Evolutionary conservation across 2,329 filamentous ascomycete species (phyloP), one percentile per base, ranked within the genome.

Genomic region (Diaporthe citri): DNA sequence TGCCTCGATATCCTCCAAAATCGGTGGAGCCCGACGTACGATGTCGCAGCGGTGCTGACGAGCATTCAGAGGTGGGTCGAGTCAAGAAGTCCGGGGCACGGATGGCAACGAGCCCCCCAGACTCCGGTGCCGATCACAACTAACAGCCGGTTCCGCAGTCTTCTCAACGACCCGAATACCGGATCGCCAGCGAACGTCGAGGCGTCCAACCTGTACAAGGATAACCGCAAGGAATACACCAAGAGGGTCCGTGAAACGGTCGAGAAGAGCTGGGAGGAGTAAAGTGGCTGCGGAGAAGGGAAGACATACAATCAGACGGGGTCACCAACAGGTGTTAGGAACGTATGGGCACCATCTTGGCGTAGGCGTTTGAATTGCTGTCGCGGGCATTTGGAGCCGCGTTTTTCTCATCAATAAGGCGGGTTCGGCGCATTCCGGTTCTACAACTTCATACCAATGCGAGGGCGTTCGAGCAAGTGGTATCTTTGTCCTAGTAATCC

Each of bases 241-340:
- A 99, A 99, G 88, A 90, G 96, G 25, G 97, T 99, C 57, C 90
- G 95, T 64, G 97, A 98, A 87, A 98, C 96, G 0, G 97, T 99
- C 22, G 97, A 99, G 88, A 98, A 98, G 91, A 98, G 96, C 87
- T 99, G 97, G 97, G 97, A 98, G 78, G 96, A 98, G 81, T 97
- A 80, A 83, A 22, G 20, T 10, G 0, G 15, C 22, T 55, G 48
- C 13, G 13, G n/a, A 20, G 34, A 55, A 22, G 22, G 34, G 4
- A 28, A 36, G n/a, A 9, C 31, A 55, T 28, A 69, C 34, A 52
- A 52, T 41, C 48, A 55, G 64, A 41, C n/a, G n/a, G 48, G 36
- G 25, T 69, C 64, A 69, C n/a, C 34, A 12, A 55, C 48, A 28
- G 48, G 34, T 55, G 34, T 22, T 55, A n/a, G 64, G 34, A 28